Evolutionary conservation across 2,329 filamentous ascomycete species (phyloP).

Genomic region (Aspergillus brasiliensis): DNA sequence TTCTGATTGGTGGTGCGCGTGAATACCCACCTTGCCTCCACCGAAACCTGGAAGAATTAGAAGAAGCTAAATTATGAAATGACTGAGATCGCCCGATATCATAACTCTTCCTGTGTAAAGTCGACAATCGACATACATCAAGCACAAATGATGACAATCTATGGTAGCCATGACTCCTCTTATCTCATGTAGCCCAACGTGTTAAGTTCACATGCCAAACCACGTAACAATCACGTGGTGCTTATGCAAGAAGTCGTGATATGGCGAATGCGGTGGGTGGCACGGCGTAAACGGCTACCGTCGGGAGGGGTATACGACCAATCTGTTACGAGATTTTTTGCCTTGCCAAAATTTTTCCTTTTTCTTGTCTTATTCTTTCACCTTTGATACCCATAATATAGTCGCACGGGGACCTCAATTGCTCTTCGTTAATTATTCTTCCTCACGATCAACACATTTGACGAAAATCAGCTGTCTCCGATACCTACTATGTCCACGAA

Average conservation of each 20-base stretch:
- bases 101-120: not conserved
- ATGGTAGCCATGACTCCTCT: no score
- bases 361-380: not conserved
- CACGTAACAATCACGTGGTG: not conserved
- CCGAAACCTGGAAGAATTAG: not conserved
- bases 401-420: not conserved
- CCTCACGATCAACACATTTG: not conserved
- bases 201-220: not conserved
- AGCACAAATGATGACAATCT: not conserved
- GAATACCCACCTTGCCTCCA: not conserved
- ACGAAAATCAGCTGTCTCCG: not conserved
- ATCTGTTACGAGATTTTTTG: conserved; percentile 20
- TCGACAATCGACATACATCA: not conserved
- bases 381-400: conserved; percentile 1
- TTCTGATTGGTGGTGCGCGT: not conserved
- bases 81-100: not conserved
- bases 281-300: conserved; percentile 1
- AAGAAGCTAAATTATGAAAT: not conserved
- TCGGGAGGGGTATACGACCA: conserved; percentile 20
- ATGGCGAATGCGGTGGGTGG: not conserved
- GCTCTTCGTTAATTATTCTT: not conserved
- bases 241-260: not conserved
- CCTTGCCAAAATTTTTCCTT: not conserved
- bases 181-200: no score
- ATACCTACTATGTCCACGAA: conserved; percentile 47